Base-by-base conservation (phyloP, 257 asterid species). In the Ilex asprella region DNA sequence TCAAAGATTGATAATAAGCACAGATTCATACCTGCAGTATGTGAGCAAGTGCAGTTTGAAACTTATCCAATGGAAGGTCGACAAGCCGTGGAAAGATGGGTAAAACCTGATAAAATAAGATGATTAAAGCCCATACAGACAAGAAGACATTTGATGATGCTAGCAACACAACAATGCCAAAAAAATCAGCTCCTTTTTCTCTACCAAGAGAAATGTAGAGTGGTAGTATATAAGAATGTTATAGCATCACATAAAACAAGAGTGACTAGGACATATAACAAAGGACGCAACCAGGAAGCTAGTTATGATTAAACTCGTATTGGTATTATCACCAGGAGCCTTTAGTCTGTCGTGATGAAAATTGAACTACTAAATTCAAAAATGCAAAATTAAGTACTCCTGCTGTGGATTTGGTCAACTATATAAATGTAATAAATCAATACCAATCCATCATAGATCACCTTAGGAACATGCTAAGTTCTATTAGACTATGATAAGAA, bases 31-130 rank as follows among this genome's bases (percentile, higher is more conserved):
- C 99, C 95, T 89, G 96, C 63, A 93, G 80, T 70, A 89, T 85
- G 81, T 88, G 96, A 76, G 96, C 99, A 66, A 93, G 82, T 46
- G 99, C 99, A 60, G 75, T 80, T 86, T 93, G 99, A 78, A 93
- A 89, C 85, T 89, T 87, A 71, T 85, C 86, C 78, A 80, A 70
- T 13, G 97, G 96, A 67, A 93, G 97, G 77, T 86, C 84, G 58
- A 89, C 89, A 62, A 93, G 95, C 76, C 76, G 89, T 61, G 99
- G 97, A 58, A 93, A 89, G 64, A 93, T 81, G 43, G 95, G 95
- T 65, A 93, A 73, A 64, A 93, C 99, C 99, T 93, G 86, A 67
- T 66, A 70, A 14, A 60, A 62, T 10, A 75, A 21, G 66, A 56
- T 61, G 15, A 64, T 54, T 12, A 15, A 67, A 61, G 3, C 16